Percentiles rank a stretch among this genome's conserved stretches.
Evolutionary conservation across 768 basidiomycete genomes (phyloP).

Genomic region (Leccinellum luteum): DNA sequence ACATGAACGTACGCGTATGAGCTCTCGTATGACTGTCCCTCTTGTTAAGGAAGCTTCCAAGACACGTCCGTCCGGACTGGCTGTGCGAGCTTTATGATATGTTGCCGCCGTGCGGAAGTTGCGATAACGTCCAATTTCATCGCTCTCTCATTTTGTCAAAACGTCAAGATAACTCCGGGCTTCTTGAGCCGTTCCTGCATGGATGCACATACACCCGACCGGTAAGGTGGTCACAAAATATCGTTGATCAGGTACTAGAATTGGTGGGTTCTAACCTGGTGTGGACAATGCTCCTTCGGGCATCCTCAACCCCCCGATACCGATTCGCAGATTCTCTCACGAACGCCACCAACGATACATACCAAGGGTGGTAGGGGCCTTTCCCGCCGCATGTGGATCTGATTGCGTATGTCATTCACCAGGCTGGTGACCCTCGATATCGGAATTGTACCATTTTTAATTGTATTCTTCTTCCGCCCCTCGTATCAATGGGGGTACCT

Average conservation of each 20-base stretch:
- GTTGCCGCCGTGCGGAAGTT: neutral
- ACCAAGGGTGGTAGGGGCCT: neutral
- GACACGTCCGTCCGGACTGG: neutral
- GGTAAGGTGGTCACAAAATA: conserved; percentile 16
- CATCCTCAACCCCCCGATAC: conserved; percentile 6
- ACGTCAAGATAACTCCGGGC: neutral
- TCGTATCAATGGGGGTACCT: conserved; percentile 1
- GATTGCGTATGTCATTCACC: conserved; percentile 6
- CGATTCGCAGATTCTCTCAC: conserved; percentile 28
- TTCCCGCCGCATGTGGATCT: conserved; percentile 3
- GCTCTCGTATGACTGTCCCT: neutral
- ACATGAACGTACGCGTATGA: neutral
- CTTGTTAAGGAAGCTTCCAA: neutral
- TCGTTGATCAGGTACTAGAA: conserved; percentile 20
- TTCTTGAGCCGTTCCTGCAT: neutral
- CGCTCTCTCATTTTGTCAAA: neutral
- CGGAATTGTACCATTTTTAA: conserved; percentile 13
- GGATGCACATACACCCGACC: neutral
- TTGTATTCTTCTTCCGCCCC: conserved; percentile 4
- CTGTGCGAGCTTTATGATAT: neutral
- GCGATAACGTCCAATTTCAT: neutral
- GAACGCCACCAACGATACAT: neutral
- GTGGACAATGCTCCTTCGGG: conserved; percentile 8
- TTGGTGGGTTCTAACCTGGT: conserved; percentile 5
- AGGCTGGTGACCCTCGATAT: conserved; percentile 14